These are phyloP conservation scores for Samsoniella hepiali DNA, from an alignment of 2,329 filamentous ascomycete species.

Conservation along the genomic window DNA sequence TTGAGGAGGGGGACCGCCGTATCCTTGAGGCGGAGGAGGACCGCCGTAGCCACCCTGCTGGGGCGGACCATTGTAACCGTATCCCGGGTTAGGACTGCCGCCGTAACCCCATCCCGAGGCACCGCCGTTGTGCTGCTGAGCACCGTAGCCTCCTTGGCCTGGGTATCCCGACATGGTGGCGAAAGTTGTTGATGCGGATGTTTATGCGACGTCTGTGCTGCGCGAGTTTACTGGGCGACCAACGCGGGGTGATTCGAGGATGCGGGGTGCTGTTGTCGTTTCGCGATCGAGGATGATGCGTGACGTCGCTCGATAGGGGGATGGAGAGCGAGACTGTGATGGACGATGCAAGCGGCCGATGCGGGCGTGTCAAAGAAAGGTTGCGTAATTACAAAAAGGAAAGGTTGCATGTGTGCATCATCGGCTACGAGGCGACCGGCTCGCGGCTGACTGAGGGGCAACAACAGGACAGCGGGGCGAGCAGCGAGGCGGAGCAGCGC, in stretches of 20 bases:
- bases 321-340: not conserved
- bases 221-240: not conserved
- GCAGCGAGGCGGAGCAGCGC: conserved; percentile 9
- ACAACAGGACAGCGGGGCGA: conserved; percentile 11
- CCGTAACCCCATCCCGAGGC: conserved; percentile 30
- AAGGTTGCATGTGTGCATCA: not conserved
- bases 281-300: not conserved
- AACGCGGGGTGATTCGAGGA: not conserved
- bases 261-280: not conserved
- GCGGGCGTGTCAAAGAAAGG: not conserved
- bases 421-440: not conserved
- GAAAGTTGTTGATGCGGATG: conserved; percentile 15
- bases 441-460: conserved; percentile 16
- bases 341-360: not conserved
- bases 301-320: not conserved
- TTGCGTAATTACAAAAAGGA: not conserved
- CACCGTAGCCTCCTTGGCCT: conserved; percentile 40
- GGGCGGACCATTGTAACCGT: conserved; percentile 27
- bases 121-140: conserved; percentile 31
- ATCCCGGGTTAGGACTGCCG: conserved; percentile 26
- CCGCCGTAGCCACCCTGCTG: conserved; percentile 25
- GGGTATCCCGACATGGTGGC: conserved; percentile 39
- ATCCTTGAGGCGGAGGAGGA: conserved; percentile 24
- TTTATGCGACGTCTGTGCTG: not conserved
- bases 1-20: conserved; percentile 23